Percentiles rank a stretch among this genome's conserved stretches.
phyloP scores from a whole-genome alignment of 2,329 filamentous ascomycete genomes.

The Cladosporium oxysporum region DNA sequence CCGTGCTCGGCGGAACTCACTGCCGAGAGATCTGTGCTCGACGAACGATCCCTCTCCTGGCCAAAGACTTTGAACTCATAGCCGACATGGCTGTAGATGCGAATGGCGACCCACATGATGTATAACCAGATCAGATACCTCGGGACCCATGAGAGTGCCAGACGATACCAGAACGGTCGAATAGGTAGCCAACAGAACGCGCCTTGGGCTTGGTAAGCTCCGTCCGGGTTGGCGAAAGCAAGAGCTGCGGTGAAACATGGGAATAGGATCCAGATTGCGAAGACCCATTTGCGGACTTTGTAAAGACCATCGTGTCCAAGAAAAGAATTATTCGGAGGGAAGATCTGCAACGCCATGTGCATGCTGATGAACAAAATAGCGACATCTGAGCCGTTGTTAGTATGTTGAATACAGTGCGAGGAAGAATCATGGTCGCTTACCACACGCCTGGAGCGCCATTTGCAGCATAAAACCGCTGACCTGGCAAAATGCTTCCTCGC shows the following conservation, averaged over 20 bases:
- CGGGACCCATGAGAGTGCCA: conserved; percentile 71
- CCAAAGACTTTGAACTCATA: conserved; percentile 45
- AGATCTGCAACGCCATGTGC: conserved; percentile 72
- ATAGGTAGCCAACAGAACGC: conserved; percentile 71
- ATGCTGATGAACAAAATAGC: conserved; percentile 72
- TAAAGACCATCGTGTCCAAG: conserved; percentile 65
- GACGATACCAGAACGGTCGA: conserved; percentile 67
- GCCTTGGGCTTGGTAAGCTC: conserved; percentile 63
- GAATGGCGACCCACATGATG: conserved; percentile 66
- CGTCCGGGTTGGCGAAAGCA: conserved; percentile 59
- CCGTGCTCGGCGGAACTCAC: conserved; percentile 4
- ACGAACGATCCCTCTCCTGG: conserved; percentile 29
- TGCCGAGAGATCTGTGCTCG: conserved; percentile 15
- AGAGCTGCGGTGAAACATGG: conserved; percentile 63
- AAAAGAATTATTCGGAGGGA: conserved; percentile 51
- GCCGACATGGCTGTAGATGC: conserved; percentile 70
- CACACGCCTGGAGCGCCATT: conserved; percentile 32
- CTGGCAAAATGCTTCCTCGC: conserved; percentile 30
- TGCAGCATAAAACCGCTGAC: conserved; percentile 34
- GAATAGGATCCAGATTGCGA: conserved; percentile 57
- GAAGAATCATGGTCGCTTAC: conserved; percentile 19
- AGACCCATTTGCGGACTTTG: conserved; percentile 63
- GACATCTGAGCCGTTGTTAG: conserved; percentile 54
- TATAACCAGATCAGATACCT: conserved; percentile 67
- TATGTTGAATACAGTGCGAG: background rate